Percentiles rank a stretch among this genome's conserved stretches.
These are phyloP conservation scores for Myxozyma nipponensis DNA, from an alignment of 805 yeast genomes.

Conservation along the genomic window DNA sequence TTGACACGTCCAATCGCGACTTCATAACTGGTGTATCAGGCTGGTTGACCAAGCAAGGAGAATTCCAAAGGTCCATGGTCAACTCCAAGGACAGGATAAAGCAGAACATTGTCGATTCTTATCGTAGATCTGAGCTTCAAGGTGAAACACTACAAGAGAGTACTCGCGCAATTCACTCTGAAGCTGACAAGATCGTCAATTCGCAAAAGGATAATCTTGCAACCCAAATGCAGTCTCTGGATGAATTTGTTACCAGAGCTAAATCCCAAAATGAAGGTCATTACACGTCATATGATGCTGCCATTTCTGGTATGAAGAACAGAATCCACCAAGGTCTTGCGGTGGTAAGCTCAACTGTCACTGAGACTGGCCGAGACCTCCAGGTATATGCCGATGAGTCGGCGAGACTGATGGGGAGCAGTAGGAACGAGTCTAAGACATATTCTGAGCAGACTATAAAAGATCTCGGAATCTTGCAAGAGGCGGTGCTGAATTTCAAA, in stretches of 20 bases:
- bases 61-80: slow-evolving; percentile 16
- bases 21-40: slow-evolving; percentile 19
- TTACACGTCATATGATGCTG: slow-evolving; percentile 8
- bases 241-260: slow-evolving; percentile 24
- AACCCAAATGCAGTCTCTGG: slow-evolving; percentile 23
- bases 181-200: slow-evolving; percentile 20
- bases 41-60: slow-evolving; percentile 19
- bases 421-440: slow-evolving; percentile 2
- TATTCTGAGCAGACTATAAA: slow-evolving; percentile 3
- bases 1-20: slow-evolving; percentile 15
- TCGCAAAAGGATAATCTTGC: slow-evolving; percentile 24
- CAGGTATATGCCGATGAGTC: slow-evolving; percentile 18
- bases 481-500: slow-evolving; percentile 5
- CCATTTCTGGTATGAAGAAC: slow-evolving; percentile 3
- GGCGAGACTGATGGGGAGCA: slow-evolving; percentile 2
- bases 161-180: slow-evolving; percentile 21
- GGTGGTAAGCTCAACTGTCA: slow-evolving; percentile 3
- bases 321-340: slow-evolving; percentile 7
- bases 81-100: slow-evolving; percentile 22
- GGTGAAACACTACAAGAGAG: slow-evolving; percentile 21
- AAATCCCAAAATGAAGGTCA: slow-evolving; percentile 25
- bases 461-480: slow-evolving; percentile 14
- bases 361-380: slow-evolving; percentile 15
- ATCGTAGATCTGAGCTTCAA: slow-evolving; percentile 15
- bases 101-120: slow-evolving; percentile 23